phyloP scores from a whole-genome alignment of 495 filamentous ascomycete species.

The Lasiosphaeria ovina region DNA sequence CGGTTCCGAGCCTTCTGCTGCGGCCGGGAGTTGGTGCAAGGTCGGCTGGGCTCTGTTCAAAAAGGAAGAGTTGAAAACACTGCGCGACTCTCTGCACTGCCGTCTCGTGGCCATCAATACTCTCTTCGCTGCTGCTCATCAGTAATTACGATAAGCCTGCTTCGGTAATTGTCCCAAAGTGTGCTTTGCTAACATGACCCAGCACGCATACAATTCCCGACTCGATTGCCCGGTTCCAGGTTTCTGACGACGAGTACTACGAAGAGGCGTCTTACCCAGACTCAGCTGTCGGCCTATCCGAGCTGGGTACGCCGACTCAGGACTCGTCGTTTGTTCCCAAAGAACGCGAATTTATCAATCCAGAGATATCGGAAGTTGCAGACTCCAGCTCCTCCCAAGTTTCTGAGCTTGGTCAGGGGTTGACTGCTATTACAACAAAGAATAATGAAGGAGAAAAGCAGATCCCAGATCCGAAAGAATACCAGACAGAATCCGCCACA shows the following conservation, averaged over 20 bases:
- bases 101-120: conserved; percentile 10
- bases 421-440: neutral
- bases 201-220: conserved; percentile 7
- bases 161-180: neutral
- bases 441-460: no score
- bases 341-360: neutral
- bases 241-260: neutral
- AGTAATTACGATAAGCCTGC: neutral
- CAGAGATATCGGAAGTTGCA: neutral
- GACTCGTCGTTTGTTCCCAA: neutral
- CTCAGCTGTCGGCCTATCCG: neutral
- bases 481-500: no score
- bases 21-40: conserved; percentile 5
- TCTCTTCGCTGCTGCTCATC: neutral
- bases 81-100: conserved; percentile 13
- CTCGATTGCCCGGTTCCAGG: conserved; percentile 7
- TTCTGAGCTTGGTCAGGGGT: neutral
- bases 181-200: neutral
- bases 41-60: conserved; percentile 14
- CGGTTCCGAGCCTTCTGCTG: neutral
- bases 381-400: neutral
- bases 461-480: no score
- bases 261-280: neutral
- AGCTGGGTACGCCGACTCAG: neutral
- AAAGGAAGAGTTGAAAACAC: conserved; percentile 3